Base-by-base conservation (phyloP, 2,329 filamentous ascomycete genomes). In the Bipolaris sorokiniana region DNA sequence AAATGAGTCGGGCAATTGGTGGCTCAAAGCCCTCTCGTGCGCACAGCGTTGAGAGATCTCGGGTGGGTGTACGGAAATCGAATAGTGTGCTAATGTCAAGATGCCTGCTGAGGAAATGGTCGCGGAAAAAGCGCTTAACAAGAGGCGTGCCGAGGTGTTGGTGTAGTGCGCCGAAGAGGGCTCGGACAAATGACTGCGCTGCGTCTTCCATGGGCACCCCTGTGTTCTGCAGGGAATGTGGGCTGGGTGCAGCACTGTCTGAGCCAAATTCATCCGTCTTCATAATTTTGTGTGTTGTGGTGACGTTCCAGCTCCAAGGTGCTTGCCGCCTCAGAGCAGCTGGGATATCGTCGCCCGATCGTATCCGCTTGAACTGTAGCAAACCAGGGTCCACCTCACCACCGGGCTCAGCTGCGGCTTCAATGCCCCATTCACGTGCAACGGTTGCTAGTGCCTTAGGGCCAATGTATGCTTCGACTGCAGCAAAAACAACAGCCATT, bases 381-480 rank as follows among this genome's bases (percentile, higher is more conserved):
- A 96, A 82, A 5, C 94, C 95, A 0, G 93, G 89, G 75, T 99
- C 95, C 54, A 98, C 93, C 79, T 98, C 94, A 57, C 86, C 86
- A 48, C 94, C 95, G 0, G 95, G 95, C 18, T 87, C 89, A 10
- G 90, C 91, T n/a, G 91, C 94, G 41, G 83, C 80, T 76, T 98
- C 94, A 15, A 98, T 87, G 78, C 95, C 95, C 95, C 95, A 99
- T 79, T 95, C 90, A 61, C 84, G 82, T 15, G 90, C 87, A 64
- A 98, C 84, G 18, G 87, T 82, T 49, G 88, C 81, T 45, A 98
- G 83, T 1, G 93, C 88, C 64, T 87, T 86, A 5, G 86, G 84
- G 4, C 95, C 95, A 45, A 88, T 84, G 75, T 92, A 98, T 45
- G 91, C 92, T 70, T 90, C 88, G 81, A 96, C 88, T 31, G 92